These are phyloP conservation scores for Fusarium ambrosium DNA, from an alignment of 2,329 filamentous ascomycete species.

Conservation along the genomic window DNA sequence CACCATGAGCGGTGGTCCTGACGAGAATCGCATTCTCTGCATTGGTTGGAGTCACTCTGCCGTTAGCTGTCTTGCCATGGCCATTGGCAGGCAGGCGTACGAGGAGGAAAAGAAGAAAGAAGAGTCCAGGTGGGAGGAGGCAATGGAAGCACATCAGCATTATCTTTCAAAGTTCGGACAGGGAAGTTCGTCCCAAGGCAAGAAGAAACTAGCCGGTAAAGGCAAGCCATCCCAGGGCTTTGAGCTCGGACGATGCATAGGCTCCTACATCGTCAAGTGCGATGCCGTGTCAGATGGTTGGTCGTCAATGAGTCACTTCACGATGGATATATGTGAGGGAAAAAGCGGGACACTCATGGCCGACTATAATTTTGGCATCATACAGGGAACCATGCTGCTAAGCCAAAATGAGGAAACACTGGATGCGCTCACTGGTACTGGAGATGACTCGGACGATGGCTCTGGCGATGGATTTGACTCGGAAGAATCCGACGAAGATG, in stretches of 20 bases:
- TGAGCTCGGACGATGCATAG: slow-evolving; percentile 10
- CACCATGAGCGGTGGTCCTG: not conserved
- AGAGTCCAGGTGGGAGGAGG: not conserved
- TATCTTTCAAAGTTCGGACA: not conserved
- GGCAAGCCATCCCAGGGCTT: not conserved
- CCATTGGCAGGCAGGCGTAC: not conserved
- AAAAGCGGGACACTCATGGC: not conserved
- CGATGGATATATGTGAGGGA: slow-evolving; percentile 6
- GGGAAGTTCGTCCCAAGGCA: not conserved
- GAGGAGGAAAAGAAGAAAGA: not conserved
- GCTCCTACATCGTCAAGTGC: slow-evolving; percentile 24
- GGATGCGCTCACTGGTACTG: not conserved
- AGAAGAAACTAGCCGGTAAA: not conserved
- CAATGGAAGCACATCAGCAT: slow-evolving; percentile 2
- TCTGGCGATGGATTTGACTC: not conserved
- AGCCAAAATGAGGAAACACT: slow-evolving; percentile 10
- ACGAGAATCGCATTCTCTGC: not conserved
- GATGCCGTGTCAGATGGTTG: slow-evolving; percentile 6
- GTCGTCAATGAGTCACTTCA: not conserved
- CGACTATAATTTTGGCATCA: slow-evolving; percentile 13
- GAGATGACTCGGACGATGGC: not conserved
- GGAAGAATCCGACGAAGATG: not conserved
- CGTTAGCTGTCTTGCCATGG: not conserved
- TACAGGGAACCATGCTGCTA: slow-evolving; percentile 19
- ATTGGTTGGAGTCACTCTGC: slow-evolving; percentile 13